Base-by-base conservation (phyloP, 2,329 filamentous ascomycete species). In the Knoxdaviesia proteae region DNA sequence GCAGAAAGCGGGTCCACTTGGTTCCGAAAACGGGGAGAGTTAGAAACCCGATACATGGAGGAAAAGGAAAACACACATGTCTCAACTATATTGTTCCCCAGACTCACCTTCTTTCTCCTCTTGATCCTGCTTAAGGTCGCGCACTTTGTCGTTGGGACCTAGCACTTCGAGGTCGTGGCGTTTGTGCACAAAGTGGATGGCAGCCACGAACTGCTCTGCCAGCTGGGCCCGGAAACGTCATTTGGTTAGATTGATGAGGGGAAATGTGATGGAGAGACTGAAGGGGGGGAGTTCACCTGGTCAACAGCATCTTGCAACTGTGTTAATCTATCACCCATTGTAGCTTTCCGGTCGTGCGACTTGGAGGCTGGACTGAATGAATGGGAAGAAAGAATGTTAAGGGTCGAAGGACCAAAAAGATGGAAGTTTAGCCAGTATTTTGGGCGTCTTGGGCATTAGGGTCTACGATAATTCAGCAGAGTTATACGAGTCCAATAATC, bases 291-390 rank as follows among this genome's bases (percentile, higher is more conserved):
- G 7, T 59, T 34, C 62, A 83, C 82, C 68, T 86, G 76, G 54
- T 90, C 83, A 47, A 88, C 73, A 58, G 81, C 78, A 62, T 90
- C 82, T 60, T 92, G 84, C 45, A 90, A 67, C 58, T 90, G 83
- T 1, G 84, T 88, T 45, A 92, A 68, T 47, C 79, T 68, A 55
- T 92, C 84, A 32, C 71, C 70, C 76, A 84, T 84, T 6, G 48
- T 58, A 48, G n/a, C 7, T 39, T 20, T 20, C 20, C 20, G 20
- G 20, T 20, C 20, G 20, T 20, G 20, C 20, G 20, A 20, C 20
- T 20, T 20, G 20, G 20, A 20, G 20, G 20, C 20, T 20, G 20
- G 3, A 20, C 20, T 20, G 3, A 3, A 20, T 20, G 20, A 20
- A 20, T 20, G 20, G 20, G 20, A 20, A 20, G 20, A 20, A 20